Evolutionary conservation across 2,329 filamentous ascomycete species (phyloP), one percentile per base, ranked within the genome.

Genomic region (Pseudogymnoascus sp.): DNA sequence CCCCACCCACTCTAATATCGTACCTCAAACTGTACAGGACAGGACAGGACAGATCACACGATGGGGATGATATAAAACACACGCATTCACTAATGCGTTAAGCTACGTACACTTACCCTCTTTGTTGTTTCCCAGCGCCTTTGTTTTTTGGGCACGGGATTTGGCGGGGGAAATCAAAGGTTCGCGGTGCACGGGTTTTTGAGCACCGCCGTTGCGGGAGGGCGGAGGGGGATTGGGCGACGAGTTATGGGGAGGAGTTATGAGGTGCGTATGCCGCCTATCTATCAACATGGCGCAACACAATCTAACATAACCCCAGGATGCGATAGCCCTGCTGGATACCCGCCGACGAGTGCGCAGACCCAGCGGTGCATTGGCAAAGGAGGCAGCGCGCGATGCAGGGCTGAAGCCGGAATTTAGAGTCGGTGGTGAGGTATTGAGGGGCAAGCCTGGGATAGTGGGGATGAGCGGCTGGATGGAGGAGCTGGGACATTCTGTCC

Each of bases 401-500:
- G 40, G 40, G 8, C 8, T 41, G 9, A 41, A 41, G 40, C 40
- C 16, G 9, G 16, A 41, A 5, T 5, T 18, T 4, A 41, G 40
- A 9, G 40, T 41, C 5, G 40, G 40, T 2, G 40, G 40, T 9
- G 40, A 16, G 40, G 40, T 21, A 9, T 41, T 41, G 16, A 41
- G 16, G 40, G 40, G 40, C 16, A 41, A 18, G 40, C 40, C 40
- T 12, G 40, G 40, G 40, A 85, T 95, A 49, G 84, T 84, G 2
- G 90, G 96, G 75, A 96, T 95, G 86, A 81, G 85, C 66, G 83
- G 86, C 65, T 96, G 90, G 83, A 84, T 90, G 71, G 79, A 80
- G 62, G 88, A 88, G 68, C 85, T 93, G 71, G 91, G 91, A 67
- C 92, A 96, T 74, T 79, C 89, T 76, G n/a, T n/a, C n/a, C n/a